Evolutionary conservation across 2,329 filamentous ascomycete species (phyloP), one percentile per base, ranked within the genome.

Genomic region (Aspergillus aculeatus): DNA sequence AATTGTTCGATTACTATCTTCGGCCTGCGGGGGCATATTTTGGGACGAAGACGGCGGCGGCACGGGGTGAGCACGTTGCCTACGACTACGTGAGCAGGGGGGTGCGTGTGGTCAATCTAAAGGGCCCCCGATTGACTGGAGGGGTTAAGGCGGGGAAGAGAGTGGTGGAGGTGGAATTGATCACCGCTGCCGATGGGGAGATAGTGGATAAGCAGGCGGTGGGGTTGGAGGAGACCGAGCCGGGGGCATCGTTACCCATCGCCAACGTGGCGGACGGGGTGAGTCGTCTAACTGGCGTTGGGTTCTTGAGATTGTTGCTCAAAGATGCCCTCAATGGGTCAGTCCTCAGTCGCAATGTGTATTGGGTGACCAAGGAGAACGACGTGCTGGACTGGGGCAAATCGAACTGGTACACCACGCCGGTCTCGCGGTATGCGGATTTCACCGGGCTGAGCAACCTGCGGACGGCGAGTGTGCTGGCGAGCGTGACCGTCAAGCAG

Each of bases 1-100:
- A 85, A 56, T 72, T 87, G 5, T 87, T 87, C 67, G 86, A 88
- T 64, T 85, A 85, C 69, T 88, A 88, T 62, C 71, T 87, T 47
- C 82, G 81, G 23, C 81, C 85, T 0, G 82, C 80, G 0, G 86
- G 84, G 0, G 79, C 83, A 0, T 88, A 85, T 62, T 88, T 83
- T 59, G 86, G 86, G 3, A 79, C 81, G 16, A 87, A 88, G 68
- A 70, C 79, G 0, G 84, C 77, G 0, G 70, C 72, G 0, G 70
- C 72, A 0, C 73, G 82, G 0, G 19, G 71, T 1, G 84, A 88
- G 66, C 83, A 86, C 50, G 80, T 84, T 0, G 79, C 80, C 0
- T 87, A 83, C 66, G 80, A 87, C 65, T 85, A 86, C 58, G 69
- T 77, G 4, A 71, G 76, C 4, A 68, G 70, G 0, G 70, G 58